Conservation (phyloP, 2,329 filamentous ascomycete genomes). For the Anthostomella pinea region DNA sequence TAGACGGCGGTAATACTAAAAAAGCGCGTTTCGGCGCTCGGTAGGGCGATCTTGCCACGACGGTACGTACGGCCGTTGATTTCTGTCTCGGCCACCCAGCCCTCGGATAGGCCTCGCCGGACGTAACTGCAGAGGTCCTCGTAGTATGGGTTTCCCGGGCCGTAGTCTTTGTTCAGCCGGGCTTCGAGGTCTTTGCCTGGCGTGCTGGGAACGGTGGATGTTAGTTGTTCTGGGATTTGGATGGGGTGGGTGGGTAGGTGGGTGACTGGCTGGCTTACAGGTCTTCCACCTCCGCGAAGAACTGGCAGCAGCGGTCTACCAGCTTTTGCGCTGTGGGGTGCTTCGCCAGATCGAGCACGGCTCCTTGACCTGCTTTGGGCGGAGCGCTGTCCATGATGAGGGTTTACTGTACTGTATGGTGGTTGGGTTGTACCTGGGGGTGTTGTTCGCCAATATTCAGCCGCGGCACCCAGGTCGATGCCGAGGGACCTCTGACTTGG, state of each 20-base stretch:
- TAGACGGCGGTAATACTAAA: constrained; percentile 58
- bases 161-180: constrained; percentile 41
- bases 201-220: constrained; percentile 27
- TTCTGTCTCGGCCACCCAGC: constrained; percentile 43
- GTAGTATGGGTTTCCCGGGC: constrained; percentile 41
- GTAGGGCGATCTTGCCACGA: constrained; percentile 44
- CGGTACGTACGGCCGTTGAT: constrained; percentile 46
- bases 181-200: constrained; percentile 44
- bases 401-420: background rate
- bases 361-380: constrained; percentile 12
- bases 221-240: constrained; percentile 5
- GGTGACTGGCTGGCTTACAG: constrained; percentile 21
- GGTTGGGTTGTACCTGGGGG: no score
- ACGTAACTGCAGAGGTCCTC: constrained; percentile 40
- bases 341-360: constrained; percentile 23
- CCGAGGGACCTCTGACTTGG: no score
- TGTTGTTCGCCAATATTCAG: no score
- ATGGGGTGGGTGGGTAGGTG: background rate
- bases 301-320: constrained; percentile 28
- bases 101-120: constrained; percentile 39
- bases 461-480: no score
- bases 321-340: constrained; percentile 30
- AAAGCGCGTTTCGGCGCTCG: constrained; percentile 44
- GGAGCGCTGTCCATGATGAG: constrained; percentile 11
- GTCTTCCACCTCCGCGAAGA: constrained; percentile 31